Conservation (phyloP, 2,329 filamentous ascomycete species). For the Colletotrichum abscissum region DNA sequence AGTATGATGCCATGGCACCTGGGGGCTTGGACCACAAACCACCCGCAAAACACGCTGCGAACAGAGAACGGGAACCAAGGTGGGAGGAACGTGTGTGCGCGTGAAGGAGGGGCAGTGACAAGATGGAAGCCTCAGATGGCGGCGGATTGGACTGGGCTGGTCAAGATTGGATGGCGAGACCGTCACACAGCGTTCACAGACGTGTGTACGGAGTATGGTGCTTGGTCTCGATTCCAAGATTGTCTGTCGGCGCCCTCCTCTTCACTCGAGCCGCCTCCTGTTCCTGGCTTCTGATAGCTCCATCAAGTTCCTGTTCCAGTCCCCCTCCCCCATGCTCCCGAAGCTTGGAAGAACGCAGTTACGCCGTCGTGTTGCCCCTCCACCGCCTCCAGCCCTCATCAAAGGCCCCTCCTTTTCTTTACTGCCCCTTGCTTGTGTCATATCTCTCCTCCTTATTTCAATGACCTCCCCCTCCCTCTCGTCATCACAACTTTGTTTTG, state of each 20-base stretch:
- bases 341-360: constrained; percentile 31
- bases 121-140: constrained; percentile 27
- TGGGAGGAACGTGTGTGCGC: constrained; percentile 2
- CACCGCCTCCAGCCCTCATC: constrained; percentile 21
- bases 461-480: constrained; percentile 15
- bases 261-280: constrained; percentile 6
- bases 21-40: constrained; percentile 29
- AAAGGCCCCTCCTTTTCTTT: constrained; percentile 34
- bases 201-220: not conserved
- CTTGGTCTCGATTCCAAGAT: constrained; percentile 5
- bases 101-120: constrained; percentile 15
- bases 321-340: constrained; percentile 10
- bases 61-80: constrained; percentile 9
- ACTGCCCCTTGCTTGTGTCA: constrained; percentile 33
- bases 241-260: constrained; percentile 3
- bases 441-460: constrained; percentile 25
- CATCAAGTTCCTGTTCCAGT: not conserved
- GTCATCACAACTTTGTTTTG: not conserved
- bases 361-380: constrained; percentile 31
- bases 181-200: not conserved
- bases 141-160: constrained; percentile 25
- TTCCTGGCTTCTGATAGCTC: constrained; percentile 34
- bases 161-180: not conserved
- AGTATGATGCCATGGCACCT: constrained; percentile 36
- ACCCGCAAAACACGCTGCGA: constrained; percentile 14